Evolutionary conservation across 768 basidiomycete genomes (phyloP).

Genomic region (Clitopilus hobsonii): DNA sequence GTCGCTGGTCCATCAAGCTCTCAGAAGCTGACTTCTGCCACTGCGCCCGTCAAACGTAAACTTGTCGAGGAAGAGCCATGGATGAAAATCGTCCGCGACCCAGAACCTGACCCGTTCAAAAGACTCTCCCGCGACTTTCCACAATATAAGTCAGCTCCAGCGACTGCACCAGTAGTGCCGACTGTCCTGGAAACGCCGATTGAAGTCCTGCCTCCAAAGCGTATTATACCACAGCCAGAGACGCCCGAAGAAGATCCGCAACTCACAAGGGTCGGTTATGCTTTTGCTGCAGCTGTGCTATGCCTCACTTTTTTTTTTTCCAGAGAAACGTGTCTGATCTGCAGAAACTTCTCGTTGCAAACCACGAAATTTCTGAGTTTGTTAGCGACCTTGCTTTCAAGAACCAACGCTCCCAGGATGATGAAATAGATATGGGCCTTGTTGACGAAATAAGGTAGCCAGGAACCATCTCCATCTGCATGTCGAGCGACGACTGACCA

Average conservation of each 20-base stretch:
- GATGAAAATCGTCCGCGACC: conserved; percentile 12
- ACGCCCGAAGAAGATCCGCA: conserved; percentile 19
- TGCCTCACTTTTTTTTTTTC: not conserved
- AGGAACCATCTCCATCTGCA: not conserved
- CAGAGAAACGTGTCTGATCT: conserved; percentile 19
- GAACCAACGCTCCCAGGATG: not conserved
- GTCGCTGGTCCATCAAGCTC: not conserved
- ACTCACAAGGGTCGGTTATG: conserved; percentile 18
- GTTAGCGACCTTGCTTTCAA: not conserved
- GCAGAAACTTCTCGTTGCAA: conserved; percentile 20
- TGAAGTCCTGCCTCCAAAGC: no score
- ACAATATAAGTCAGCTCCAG: not conserved
- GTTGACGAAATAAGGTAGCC: not conserved
- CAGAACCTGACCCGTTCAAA: conserved; percentile 20
- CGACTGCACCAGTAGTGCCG: not conserved
- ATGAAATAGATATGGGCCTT: not conserved
- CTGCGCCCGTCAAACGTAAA: not conserved
- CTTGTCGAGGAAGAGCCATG: conserved; percentile 18
- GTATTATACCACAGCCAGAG: no score
- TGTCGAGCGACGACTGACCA: not conserved
- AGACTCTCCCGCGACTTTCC: conserved; percentile 19
- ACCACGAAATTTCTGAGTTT: conserved; percentile 16
- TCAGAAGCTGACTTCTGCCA: not conserved
- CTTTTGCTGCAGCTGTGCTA: not conserved
- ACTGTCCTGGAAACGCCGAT: no score